phyloP scores from a whole-genome alignment of 257 asterid genomes.

The Fraxinus cuspidata region DNA sequence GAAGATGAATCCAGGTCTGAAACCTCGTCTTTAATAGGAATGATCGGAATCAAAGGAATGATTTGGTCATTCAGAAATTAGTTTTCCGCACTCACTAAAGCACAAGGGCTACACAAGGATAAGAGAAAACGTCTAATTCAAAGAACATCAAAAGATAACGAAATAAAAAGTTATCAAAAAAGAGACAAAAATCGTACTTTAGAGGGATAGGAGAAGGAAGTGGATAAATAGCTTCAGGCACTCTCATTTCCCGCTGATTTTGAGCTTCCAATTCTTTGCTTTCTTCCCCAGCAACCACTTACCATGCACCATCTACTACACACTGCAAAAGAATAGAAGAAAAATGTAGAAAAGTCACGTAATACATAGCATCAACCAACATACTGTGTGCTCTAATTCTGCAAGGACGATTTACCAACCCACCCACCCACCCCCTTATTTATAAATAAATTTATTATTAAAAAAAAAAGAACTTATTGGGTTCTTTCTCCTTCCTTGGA shows the following conservation, averaged over 20 bases:
- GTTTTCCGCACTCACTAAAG: constrained; percentile 20
- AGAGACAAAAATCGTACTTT: constrained; percentile 35
- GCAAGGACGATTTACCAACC: neutral
- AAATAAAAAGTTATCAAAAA: neutral
- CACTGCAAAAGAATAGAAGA: constrained; percentile 38
- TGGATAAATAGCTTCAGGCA: constrained; percentile 66
- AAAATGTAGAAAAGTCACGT: neutral
- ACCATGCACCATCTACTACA: constrained; percentile 42
- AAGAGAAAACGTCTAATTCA: neutral
- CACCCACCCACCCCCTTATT: neutral
- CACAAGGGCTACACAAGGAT: constrained; percentile 12
- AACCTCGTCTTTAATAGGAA: constrained; percentile 67
- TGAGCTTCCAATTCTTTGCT: constrained; percentile 46
- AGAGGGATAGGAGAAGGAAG: constrained; percentile 58
- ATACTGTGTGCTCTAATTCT: neutral
- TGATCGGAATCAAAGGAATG: constrained; percentile 47
- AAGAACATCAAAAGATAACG: neutral
- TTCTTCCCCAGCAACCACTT: constrained; percentile 56
- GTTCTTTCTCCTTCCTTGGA: neutral
- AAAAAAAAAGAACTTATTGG: neutral
- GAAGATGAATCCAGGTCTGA: constrained; percentile 23
- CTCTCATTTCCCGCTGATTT: constrained; percentile 46
- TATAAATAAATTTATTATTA: too few relatives aligned
- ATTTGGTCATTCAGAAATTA: constrained; percentile 27
- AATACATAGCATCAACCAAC: neutral